Evolutionary conservation across 129 eudicot genomes (phyloP).

Genomic region (Deinandra increscens): DNA sequence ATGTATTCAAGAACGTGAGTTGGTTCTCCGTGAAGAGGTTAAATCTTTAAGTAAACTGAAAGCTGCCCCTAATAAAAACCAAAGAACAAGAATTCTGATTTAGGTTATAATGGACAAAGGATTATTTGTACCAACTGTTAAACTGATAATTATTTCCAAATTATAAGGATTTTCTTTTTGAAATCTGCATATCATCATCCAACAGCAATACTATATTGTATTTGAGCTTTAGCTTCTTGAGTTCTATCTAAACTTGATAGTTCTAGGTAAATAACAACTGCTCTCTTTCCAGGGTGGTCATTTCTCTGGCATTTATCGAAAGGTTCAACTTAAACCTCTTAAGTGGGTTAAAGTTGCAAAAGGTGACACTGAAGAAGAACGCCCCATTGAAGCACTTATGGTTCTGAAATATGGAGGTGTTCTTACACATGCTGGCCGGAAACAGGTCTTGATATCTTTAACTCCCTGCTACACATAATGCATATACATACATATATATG

Average conservation of each 20-base stretch:
- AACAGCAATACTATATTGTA: neutral
- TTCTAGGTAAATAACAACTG: neutral
- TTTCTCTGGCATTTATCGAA: constrained; percentile 95
- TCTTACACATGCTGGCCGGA: constrained; percentile 98
- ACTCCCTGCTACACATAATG: neutral
- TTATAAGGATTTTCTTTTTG: neutral
- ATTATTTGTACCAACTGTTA: neutral
- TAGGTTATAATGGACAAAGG: too few species aligned
- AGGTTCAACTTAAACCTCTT: constrained; percentile 93
- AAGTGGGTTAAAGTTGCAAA: constrained; percentile 91
- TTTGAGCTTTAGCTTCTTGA: constrained; percentile 11
- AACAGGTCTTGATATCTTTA: constrained; percentile 56
- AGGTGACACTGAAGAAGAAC: constrained; percentile 90
- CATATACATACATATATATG: neutral
- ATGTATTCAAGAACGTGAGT: too few species aligned
- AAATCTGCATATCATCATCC: neutral
- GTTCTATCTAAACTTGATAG: constrained; percentile 4
- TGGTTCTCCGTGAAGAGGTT: too few species aligned
- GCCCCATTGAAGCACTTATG: constrained; percentile 92
- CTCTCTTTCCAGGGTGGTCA: constrained; percentile 84
- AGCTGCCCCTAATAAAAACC: too few species aligned
- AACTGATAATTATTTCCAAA: neutral
- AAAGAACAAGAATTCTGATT: too few species aligned
- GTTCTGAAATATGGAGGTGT: constrained; percentile 97
- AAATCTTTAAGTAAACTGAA: too few species aligned